These are phyloP conservation scores for Curvularia spicifera DNA, from an alignment of 2,329 filamentous ascomycete genomes.

Conservation along the genomic window DNA sequence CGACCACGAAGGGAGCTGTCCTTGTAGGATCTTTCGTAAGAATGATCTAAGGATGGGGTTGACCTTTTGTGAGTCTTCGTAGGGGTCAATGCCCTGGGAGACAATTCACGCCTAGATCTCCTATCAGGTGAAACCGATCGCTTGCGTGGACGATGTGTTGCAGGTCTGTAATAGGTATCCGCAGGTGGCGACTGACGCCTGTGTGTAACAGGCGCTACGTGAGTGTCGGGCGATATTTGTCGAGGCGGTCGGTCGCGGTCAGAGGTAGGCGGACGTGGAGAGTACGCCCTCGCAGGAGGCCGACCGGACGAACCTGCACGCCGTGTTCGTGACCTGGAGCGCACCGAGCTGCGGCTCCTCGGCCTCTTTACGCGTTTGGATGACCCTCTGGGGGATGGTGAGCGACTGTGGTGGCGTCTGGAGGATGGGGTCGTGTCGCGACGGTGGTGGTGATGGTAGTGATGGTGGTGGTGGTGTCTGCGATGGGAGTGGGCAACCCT, in stretches of 20 bases:
- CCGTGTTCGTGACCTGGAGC: constrained; percentile 45
- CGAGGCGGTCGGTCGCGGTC: constrained; percentile 43
- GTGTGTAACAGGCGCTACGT: constrained; percentile 38
- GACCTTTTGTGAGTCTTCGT: constrained; percentile 35
- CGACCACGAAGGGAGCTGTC: constrained; percentile 26
- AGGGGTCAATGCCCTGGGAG: constrained; percentile 39
- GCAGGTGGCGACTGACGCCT: constrained; percentile 52
- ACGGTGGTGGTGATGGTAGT: constrained; percentile 39
- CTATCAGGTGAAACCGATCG: constrained; percentile 42
- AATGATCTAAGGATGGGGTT: constrained; percentile 31
- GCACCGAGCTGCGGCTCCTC: constrained; percentile 45
- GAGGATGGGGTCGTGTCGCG: constrained; percentile 47
- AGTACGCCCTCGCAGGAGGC: constrained; percentile 38
- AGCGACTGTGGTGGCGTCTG: constrained; percentile 49
- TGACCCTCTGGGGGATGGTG: constrained; percentile 44
- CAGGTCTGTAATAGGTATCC: constrained; percentile 48
- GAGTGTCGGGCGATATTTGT: constrained; percentile 47
- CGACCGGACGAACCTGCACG: constrained; percentile 41
- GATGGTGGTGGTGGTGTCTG: constrained; percentile 43
- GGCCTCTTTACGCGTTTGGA: constrained; percentile 44
- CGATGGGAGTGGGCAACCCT: constrained; percentile 43
- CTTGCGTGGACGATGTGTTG: constrained; percentile 40
- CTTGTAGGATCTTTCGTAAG: constrained; percentile 30
- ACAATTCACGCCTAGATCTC: constrained; percentile 38
- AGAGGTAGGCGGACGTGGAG: constrained; percentile 39